Evolutionary conservation across 129 eudicot species (phyloP).

Genomic region (Flaveria ramosissima): DNA sequence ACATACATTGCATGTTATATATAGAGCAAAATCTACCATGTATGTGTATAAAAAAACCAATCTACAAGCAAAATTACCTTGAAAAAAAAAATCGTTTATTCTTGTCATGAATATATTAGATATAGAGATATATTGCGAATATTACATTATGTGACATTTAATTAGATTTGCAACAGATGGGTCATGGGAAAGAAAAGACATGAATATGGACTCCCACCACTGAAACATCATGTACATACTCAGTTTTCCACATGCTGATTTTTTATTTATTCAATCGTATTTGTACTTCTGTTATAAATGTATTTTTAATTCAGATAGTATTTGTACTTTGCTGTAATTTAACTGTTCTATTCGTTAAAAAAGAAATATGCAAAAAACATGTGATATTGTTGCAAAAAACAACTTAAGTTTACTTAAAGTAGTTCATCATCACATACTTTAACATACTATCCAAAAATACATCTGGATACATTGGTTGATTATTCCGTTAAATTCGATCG

Average conservation of each 20-base stretch:
- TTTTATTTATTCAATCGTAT: conserved; percentile 15
- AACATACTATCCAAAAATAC: neutral
- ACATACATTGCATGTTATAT: too few relatives aligned
- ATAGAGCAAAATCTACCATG: too few relatives aligned
- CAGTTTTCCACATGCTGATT: conserved; percentile 35
- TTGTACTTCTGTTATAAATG: neutral
- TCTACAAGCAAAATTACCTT: neutral
- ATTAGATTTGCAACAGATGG: conserved; percentile 26
- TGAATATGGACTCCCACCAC: conserved; percentile 43
- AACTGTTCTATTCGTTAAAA: neutral
- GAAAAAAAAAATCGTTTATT: neutral
- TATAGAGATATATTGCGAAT: neutral
- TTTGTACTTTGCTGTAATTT: neutral
- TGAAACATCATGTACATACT: conserved; percentile 29
- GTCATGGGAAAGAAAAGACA: conserved; percentile 37
- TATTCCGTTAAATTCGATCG: too few relatives aligned
- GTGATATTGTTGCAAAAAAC: neutral
- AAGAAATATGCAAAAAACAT: neutral
- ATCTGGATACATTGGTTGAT: too few relatives aligned
- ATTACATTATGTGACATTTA: conserved; percentile 21
- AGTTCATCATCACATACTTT: neutral
- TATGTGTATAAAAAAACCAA: neutral
- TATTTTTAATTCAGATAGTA: neutral
- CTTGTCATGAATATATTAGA: neutral
- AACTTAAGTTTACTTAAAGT: neutral